Evolutionary conservation across 192 early-diverging fungal genomes (phyloP).

Genomic region (Borealophlyctis nickersoniae): DNA sequence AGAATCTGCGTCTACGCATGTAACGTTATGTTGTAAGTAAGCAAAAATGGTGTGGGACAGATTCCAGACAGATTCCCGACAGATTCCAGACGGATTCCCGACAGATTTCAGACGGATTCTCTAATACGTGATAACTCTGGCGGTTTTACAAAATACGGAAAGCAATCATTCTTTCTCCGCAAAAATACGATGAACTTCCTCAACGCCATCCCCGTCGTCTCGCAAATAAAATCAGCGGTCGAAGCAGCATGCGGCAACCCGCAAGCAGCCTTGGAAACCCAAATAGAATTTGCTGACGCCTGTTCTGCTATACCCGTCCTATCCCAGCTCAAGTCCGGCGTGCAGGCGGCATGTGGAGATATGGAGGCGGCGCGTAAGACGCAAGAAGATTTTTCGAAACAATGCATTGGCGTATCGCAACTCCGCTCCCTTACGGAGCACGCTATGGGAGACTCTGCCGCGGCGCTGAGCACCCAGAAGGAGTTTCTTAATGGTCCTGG

Average conservation of each 20-base stretch:
- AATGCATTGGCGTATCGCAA: constrained; percentile 19
- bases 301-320: constrained; percentile 11
- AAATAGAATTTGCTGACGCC: constrained; percentile 8
- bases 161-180: too few species aligned
- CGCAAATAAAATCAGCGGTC: constrained; percentile 22
- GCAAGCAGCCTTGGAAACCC: constrained; percentile 17
- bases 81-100: too few species aligned
- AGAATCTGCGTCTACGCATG: too few species aligned
- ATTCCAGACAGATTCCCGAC: too few species aligned
- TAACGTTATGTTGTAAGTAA: too few species aligned
- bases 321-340: constrained; percentile 21
- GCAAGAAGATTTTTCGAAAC: constrained; percentile 13
- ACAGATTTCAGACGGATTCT: too few species aligned
- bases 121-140: too few species aligned
- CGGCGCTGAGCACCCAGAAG: constrained; percentile 12
- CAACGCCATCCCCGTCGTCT: constrained; percentile 10
- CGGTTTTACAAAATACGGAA: too few species aligned
- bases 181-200: background rate
- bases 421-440: constrained; percentile 13
- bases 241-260: constrained; percentile 16
- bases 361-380: constrained; percentile 18
- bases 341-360: constrained; percentile 21
- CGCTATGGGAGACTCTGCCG: constrained; percentile 9
- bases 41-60: too few species aligned
- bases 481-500: constrained; percentile 25